Conservation (phyloP, 2,329 filamentous ascomycete genomes). For the Colletotrichum coccodes region DNA sequence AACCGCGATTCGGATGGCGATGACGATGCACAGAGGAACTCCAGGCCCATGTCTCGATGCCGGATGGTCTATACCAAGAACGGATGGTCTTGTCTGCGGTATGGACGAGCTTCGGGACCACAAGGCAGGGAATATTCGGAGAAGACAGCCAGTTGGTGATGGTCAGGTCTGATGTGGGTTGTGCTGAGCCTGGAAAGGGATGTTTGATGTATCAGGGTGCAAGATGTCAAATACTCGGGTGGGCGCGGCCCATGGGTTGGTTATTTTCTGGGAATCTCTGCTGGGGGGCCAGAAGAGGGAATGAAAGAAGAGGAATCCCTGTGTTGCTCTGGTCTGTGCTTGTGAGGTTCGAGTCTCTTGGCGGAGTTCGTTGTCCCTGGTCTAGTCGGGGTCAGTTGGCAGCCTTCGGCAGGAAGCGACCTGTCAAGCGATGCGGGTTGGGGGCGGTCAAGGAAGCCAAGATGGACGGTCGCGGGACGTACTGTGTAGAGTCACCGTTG, state of each 20-base stretch:
- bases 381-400: background rate
- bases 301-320: constrained; percentile 19
- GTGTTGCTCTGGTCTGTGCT: constrained; percentile 31
- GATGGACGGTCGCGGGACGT: background rate
- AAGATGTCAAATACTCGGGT: constrained; percentile 21
- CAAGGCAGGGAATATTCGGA: background rate
- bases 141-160: background rate
- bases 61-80: constrained; percentile 5
- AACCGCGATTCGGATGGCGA: background rate
- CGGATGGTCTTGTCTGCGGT: background rate
- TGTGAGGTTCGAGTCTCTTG: constrained; percentile 15
- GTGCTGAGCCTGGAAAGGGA: background rate
- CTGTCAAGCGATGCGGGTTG: constrained; percentile 22
- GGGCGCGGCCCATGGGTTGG: constrained; percentile 1
- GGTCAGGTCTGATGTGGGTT: background rate
- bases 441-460: constrained; percentile 29
- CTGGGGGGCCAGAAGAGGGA: background rate
- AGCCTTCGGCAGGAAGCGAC: constrained; percentile 25
- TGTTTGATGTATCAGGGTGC: constrained; percentile 16
- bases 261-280: background rate
- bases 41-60: constrained; percentile 3
- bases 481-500: background rate
- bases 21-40: constrained; percentile 6
- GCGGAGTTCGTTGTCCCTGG: constrained; percentile 18
- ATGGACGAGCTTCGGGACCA: background rate